These are phyloP conservation scores for Elaeis guineensis DNA, from an alignment of 176 grass and related monocot species.

Conservation along the genomic window DNA sequence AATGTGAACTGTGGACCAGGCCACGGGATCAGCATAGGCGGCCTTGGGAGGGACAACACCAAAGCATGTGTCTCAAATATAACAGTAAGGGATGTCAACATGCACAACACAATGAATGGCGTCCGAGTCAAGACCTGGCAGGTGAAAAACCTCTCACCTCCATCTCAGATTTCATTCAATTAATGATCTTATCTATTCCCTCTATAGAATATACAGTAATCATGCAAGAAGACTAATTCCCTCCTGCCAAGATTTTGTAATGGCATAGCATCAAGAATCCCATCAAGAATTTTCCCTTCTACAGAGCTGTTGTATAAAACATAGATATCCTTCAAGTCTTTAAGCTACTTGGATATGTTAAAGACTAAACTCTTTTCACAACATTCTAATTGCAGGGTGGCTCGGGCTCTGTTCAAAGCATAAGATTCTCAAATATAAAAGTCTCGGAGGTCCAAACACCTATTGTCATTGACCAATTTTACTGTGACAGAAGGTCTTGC, in stretches of 20 bases:
- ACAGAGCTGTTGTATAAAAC: too few species aligned
- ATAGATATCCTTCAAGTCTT: too few species aligned
- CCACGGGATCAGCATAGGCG: constrained; percentile 97
- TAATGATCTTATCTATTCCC: too few species aligned
- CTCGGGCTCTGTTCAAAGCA: constrained; percentile 68
- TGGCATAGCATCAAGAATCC: too few species aligned
- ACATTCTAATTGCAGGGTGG: constrained; percentile 51
- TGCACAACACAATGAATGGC: constrained; percentile 80
- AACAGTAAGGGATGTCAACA: constrained; percentile 80
- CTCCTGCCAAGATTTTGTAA: too few species aligned
- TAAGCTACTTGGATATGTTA: background rate
- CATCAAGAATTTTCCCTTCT: too few species aligned
- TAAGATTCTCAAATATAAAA: constrained; percentile 88
- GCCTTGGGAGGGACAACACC: constrained; percentile 85
- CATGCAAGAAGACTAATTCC: too few species aligned
- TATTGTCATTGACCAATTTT: constrained; percentile 93
- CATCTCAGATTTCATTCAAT: too few species aligned
- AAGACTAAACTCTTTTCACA: background rate
- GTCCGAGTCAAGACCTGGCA: constrained; percentile 99
- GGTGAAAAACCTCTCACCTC: constrained; percentile 16
- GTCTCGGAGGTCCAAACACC: constrained; percentile 80
- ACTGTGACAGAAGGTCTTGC: constrained; percentile 66
- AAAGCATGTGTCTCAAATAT: constrained; percentile 98
- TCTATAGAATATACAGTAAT: too few species aligned
- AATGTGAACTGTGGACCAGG: constrained; percentile 95